A percentile compares a stretch with the other conserved stretches of the same genome.
Evolutionary conservation across 2,329 filamentous ascomycete genomes (phyloP).

Genomic region (Thielaviopsis musarum): DNA sequence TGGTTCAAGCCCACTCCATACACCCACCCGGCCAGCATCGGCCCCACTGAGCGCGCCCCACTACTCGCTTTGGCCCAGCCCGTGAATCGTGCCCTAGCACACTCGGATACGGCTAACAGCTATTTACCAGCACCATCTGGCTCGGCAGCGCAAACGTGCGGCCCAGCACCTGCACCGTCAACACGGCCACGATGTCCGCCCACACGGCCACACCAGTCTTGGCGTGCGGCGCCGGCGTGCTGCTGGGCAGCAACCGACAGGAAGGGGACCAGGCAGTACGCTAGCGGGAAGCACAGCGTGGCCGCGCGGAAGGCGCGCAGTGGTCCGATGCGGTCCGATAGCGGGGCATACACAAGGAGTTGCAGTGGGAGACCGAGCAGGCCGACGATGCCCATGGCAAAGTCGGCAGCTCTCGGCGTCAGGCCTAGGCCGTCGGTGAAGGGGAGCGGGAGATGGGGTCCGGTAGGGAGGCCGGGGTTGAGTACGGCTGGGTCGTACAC

Average conservation of each 20-base stretch:
- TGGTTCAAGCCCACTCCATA: constrained; percentile 41
- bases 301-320: constrained; percentile 51
- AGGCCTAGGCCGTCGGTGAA: constrained; percentile 67
- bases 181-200: constrained; percentile 43
- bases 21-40: constrained; percentile 40
- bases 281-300: constrained; percentile 51
- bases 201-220: constrained; percentile 43
- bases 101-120: constrained; percentile 30
- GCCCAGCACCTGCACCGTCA: constrained; percentile 48
- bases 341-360: constrained; percentile 45
- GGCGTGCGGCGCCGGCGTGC: constrained; percentile 29
- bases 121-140: constrained; percentile 30
- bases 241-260: constrained; percentile 49
- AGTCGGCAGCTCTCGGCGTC: constrained; percentile 51
- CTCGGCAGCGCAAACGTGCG: constrained; percentile 43
- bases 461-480: constrained; percentile 16
- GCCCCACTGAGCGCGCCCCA: constrained; percentile 41
- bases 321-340: constrained; percentile 51
- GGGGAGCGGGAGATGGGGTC: constrained; percentile 32
- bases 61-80: constrained; percentile 41
- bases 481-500: constrained; percentile 31
- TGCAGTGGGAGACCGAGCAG: constrained; percentile 53
- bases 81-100: constrained; percentile 31
- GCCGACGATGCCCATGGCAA: constrained; percentile 62
- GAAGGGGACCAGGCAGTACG: constrained; percentile 54